Evolutionary conservation across 2,329 filamentous ascomycete species (phyloP), one percentile per base, ranked within the genome.

Genomic region (Fusarium sp.): DNA sequence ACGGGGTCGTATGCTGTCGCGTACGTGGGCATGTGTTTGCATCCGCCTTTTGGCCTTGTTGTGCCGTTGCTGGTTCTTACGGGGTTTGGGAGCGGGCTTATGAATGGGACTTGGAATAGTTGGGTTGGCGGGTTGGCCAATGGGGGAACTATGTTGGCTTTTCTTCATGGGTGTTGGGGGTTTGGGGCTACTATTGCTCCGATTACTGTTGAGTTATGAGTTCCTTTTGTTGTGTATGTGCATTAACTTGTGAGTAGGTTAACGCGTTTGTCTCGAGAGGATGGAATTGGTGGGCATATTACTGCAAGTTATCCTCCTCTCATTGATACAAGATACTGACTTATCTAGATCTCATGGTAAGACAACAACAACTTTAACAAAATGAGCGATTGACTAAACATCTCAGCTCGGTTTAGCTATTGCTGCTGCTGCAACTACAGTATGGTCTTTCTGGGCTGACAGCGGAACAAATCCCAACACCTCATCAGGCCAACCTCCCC

Each of bases 91-190:
- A 58, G 55, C 9, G 55, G 55, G 22, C 24, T 58, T 12, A 40
- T 58, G 33, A 58, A 58, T 40, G 55, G 55, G 35, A 40, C 33
- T 9, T 58, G 55, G 55, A 58, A 58, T 58, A 58, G 55, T 40
- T 58, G 55, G 55, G 55, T 40, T 40, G 55, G 55, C 4, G 55
- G 55, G 22, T 40, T 58, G 22, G 35, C 55, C 14, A 58, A 58
- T 22, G 35, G 55, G 33, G 55, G 55, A 2, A 58, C 22, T n/a
- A 2, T 58, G 55, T 29, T 58, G 33, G 55, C 55, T 35, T 61
- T 49, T 49, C 38, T 61, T 27, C 58, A 44, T 46, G 58, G 42
- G 33, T 61, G 58, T 27, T 61, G 55, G 55, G 55, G 55, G 2
- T 22, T 16, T 2, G 55, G 55, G 14, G 55, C 55, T 29, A 58